These are phyloP conservation scores for Dovyalis caffra DNA, from an alignment of 345 rosid genomes.

Conservation along the genomic window DNA sequence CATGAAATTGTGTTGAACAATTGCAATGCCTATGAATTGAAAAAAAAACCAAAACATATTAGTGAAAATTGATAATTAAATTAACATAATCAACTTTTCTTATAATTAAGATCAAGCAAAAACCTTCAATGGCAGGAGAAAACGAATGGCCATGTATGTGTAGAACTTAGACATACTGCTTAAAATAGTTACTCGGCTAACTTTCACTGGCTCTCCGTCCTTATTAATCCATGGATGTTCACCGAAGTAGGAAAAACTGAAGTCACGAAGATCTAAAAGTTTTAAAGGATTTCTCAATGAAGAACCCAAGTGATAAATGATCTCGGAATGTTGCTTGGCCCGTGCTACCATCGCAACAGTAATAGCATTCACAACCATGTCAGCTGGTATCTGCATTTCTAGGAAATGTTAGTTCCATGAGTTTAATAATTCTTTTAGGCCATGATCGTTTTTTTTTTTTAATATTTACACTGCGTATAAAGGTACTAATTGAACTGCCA, in stretches of 20 bases:
- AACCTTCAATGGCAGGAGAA: conserved; percentile 17
- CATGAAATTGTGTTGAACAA: conserved; percentile 17
- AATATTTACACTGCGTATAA: no score
- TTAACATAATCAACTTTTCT: no score
- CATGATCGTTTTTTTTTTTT: background rate
- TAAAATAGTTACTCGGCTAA: background rate
- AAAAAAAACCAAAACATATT: no score
- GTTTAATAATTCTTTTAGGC: no score
- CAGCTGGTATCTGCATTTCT: conserved; percentile 20
- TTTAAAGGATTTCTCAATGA: conserved; percentile 12
- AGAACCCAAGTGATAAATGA: conserved; percentile 20
- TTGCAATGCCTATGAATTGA: background rate
- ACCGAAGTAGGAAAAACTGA: conserved; percentile 13
- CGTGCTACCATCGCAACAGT: conserved; percentile 15
- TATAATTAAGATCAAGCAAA: no score
- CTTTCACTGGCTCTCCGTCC: background rate
- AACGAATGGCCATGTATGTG: conserved; percentile 13
- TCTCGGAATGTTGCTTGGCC: background rate
- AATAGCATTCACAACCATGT: conserved; percentile 25
- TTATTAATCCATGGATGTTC: conserved; percentile 17
- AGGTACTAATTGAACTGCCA: no score
- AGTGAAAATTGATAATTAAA: no score
- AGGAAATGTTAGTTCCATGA: background rate
- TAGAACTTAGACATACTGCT: conserved; percentile 11
- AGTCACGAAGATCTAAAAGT: background rate